Conservation (phyloP, 345 rosid species). For the Rhodamnia rubescens region DNA sequence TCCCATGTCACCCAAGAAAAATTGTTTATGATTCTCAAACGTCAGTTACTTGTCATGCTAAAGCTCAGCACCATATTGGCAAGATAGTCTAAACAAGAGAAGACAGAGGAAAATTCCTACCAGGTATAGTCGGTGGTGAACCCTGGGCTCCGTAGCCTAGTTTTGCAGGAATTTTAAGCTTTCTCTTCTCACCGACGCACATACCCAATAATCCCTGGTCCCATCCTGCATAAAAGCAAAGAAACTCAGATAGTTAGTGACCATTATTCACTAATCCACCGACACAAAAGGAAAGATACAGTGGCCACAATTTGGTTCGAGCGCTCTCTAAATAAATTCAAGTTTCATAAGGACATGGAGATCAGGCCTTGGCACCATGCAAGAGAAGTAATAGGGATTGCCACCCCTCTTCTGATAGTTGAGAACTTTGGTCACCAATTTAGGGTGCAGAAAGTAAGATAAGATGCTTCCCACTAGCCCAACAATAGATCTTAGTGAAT, state of each 20-base stretch:
- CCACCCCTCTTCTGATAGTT: neutral
- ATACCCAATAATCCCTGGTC: conserved; percentile 88
- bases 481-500: neutral
- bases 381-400: neutral
- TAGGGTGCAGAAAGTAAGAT: neutral
- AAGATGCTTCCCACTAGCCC: neutral
- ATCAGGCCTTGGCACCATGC: neutral
- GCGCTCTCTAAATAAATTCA: neutral
- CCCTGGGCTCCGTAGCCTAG: conserved; percentile 91
- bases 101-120: conserved; percentile 15
- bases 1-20: neutral
- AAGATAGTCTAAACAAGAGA: neutral
- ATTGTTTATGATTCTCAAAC: neutral
- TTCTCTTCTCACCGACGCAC: conserved; percentile 91
- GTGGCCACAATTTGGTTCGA: neutral
- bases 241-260: neutral
- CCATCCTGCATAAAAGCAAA: conserved; percentile 48
- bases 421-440: neutral
- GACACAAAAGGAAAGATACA: neutral
- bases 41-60: neutral
- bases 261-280: neutral
- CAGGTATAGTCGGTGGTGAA: conserved; percentile 90
- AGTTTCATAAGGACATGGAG: neutral
- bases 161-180: conserved; percentile 86
- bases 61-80: neutral